Base-by-base conservation (phyloP, 192 early-diverging fungal genomes). In the Coemansia sp. region DNA sequence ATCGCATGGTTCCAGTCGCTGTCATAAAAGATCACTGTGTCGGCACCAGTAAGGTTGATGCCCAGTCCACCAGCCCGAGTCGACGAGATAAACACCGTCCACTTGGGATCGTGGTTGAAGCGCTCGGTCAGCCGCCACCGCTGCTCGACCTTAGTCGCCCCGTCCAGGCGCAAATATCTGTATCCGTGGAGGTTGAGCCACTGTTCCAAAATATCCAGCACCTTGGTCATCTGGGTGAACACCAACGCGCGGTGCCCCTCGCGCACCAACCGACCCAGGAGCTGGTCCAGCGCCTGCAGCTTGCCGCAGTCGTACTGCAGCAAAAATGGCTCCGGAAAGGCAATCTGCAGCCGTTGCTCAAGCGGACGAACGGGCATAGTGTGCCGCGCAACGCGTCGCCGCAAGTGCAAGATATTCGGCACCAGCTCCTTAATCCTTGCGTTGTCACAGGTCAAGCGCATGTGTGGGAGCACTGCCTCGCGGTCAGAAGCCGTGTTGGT, bases 21-120 rank as follows among this genome's bases (percentile, higher is more conserved):
- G 64, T 93, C 91, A 64, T 96, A 99, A 35, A 99, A 90, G 40
- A 99, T 94, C 2, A 97, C 94, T 0, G 95, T 95, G 60, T 98
- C 95, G 0, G 97, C 97, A 0, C 95, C 94, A 5, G 87, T 92
- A 44, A 99, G 66, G 59, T 99, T 98, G 60, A 98, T 90, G 33
- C 97, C 97, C 24, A 99, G 86, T 0, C 95, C 95, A 58, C 97
- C 97, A 8, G 97, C 95, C 11, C 93, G 83, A 4, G 97, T 98
- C 3, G 92, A 93, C 22, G 97, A 83, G 60, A 99, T 83, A 72
- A 98, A 99, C 9, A 88, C 91, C 69, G 96, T 95, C 74, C 96
- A 94, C 15, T 82, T 83, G 11, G 87, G 86, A 18, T 87, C 89
- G 9, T 91, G 90, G 74, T 99, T 99, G 63, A 94, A 99, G 27